Conservation (phyloP, 1,284 basidiomycete genomes). For the Chalciporus sp. region DNA sequence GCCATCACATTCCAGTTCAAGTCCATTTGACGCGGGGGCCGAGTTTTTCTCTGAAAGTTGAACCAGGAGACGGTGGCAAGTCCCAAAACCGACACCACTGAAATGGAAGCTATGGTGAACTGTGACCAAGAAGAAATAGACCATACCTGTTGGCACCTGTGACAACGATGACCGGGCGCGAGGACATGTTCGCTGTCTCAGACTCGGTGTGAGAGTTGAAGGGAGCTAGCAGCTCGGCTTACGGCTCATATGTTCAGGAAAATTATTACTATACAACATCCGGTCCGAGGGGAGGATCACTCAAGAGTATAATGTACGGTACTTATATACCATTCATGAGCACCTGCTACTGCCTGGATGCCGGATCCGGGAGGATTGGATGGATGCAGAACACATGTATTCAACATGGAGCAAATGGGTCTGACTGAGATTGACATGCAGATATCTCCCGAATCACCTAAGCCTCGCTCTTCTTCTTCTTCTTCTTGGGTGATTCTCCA, state of each 20-base stretch:
- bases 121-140: background rate
- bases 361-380: background rate
- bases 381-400: background rate
- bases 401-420: constrained; percentile 2
- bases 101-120: background rate
- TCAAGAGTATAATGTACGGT: no score
- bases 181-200: constrained; percentile 27
- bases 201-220: background rate
- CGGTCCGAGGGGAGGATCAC: no score
- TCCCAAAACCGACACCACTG: constrained; percentile 85
- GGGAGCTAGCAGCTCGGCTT: background rate
- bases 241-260: no score
- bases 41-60: constrained; percentile 61
- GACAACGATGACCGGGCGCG: constrained; percentile 58
- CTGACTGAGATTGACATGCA: background rate
- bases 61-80: constrained; percentile 78
- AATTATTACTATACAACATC: background rate
- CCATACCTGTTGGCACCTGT: constrained; percentile 72
- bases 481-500: constrained; percentile 70
- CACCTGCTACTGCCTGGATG: background rate
- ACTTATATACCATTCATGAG: no score
- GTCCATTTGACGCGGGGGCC: constrained; percentile 20
- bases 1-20: constrained; percentile 43
- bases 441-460: constrained; percentile 11
- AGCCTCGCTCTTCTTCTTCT: constrained; percentile 65